Evolutionary conservation across 345 rosid genomes (phyloP).

Genomic region (Camelina sativa): DNA sequence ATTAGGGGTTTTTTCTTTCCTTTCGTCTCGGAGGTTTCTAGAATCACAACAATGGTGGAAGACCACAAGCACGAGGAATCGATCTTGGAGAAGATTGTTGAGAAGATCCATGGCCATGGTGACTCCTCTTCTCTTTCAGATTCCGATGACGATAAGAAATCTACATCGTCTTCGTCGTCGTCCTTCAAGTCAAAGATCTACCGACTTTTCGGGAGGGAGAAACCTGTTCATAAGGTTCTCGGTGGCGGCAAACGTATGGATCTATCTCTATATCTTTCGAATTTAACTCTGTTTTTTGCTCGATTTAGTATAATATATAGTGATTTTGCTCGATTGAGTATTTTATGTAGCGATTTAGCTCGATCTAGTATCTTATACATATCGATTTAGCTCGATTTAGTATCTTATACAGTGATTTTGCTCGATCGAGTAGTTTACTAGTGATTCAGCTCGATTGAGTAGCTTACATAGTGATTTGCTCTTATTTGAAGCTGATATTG

Average conservation of each 20-base stretch:
- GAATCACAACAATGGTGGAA: slow-evolving; percentile 38
- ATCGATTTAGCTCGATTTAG: neutral
- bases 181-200: slow-evolving; percentile 57
- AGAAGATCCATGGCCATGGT: slow-evolving; percentile 51
- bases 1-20: slow-evolving; percentile 19
- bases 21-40: slow-evolving; percentile 6
- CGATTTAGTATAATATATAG: neutral
- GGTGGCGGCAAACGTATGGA: slow-evolving; percentile 78
- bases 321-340: neutral
- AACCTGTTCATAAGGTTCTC: slow-evolving; percentile 65
- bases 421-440: neutral
- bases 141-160: slow-evolving; percentile 54
- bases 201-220: slow-evolving; percentile 77
- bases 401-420: neutral
- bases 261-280: slow-evolving; percentile 6
- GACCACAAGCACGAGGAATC: slow-evolving; percentile 45
- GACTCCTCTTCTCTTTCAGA: slow-evolving; percentile 59
- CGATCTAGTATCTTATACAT: neutral
- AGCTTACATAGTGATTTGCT: neutral
- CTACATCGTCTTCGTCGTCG: slow-evolving; percentile 43
- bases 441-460: too few species aligned
- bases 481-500: too few species aligned
- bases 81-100: slow-evolving; percentile 50
- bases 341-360: neutral
- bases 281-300: neutral